Evolutionary conservation across 768 basidiomycete genomes (phyloP), one percentile per base, ranked within the genome.

Genomic region (Exsudoporus frostii): DNA sequence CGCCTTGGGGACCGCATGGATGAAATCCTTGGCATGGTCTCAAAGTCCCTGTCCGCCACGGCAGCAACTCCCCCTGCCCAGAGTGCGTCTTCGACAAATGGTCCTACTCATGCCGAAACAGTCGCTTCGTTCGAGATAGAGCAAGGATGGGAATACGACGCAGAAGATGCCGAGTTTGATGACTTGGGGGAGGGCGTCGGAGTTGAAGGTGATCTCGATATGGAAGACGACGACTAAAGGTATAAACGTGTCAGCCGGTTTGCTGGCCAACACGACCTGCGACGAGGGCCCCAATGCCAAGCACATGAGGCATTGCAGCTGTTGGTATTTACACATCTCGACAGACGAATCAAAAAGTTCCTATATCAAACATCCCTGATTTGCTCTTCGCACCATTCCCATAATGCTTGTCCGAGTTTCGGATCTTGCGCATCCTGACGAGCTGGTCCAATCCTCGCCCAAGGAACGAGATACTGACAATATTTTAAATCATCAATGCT

Each of bases 1-100:
- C 81, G 94, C 40, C 79, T 93, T 5, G 84, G 85, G 0, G 79
- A 85, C 37, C 74, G 78, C 30, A 84, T 88, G 71, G 80, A 86
- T 3, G 82, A 85, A 9, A 82, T 95, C 11, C 73, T 93, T 0
- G 63, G 66, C 5, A 66, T 74, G 27, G 86, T 95, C 22, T 72
- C 81, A 30, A 65, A 67, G 10, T 80, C 80, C 6, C 60, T 70
- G 51, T 68, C 60, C 17, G 7, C 47, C 7, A 39, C 59, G 1
- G 45, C 30, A 53, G 8, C 42, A 2, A 30, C 53, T 10, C 19
- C 43, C 29, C 13, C 53, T 22, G 5, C 22, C 3, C 46, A 57
- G 39, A 45, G 19, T n/a, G 15, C 20, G 2, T 36, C 46, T 17
- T 13, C 34, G 11, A 19, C 46, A 6, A 45, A 46, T 10, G 41